Percentiles rank a stretch among this genome's conserved stretches.
phyloP scores from a whole-genome alignment of 257 asterid genomes.

The Nicotiana obtusifolia region DNA sequence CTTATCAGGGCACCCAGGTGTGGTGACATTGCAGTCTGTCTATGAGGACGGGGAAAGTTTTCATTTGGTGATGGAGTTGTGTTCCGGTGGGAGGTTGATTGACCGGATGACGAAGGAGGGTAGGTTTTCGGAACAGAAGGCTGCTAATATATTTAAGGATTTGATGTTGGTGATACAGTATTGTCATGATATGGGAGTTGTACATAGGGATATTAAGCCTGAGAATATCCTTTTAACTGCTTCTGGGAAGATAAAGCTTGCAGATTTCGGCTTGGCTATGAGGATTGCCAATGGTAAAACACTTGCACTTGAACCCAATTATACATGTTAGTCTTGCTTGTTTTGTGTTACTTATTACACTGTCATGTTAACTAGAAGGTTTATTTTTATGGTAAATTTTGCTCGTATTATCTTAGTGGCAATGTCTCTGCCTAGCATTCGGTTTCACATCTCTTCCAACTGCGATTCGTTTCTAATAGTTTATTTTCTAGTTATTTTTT shows the following conservation, averaged over 20 bases:
- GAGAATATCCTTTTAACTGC: conserved; percentile 42
- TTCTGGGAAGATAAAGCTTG: conserved; percentile 43
- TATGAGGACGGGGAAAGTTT: conserved; percentile 37
- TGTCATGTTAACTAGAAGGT: background rate
- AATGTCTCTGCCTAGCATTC: background rate
- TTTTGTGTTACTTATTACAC: background rate
- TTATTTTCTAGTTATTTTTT: background rate
- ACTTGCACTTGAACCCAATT: background rate
- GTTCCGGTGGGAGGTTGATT: conserved; percentile 47
- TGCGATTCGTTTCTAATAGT: background rate
- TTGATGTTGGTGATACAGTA: conserved; percentile 43
- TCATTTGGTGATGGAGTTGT: conserved; percentile 49
- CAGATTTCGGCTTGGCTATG: conserved; percentile 53
- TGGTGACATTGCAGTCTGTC: conserved; percentile 36
- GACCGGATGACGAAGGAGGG: conserved; percentile 38
- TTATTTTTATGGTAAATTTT: background rate
- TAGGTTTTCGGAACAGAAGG: conserved; percentile 30
- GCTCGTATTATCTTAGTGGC: background rate
- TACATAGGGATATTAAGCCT: conserved; percentile 46
- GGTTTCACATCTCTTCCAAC: background rate
- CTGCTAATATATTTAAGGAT: conserved; percentile 42
- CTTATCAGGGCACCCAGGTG: conserved; percentile 40
- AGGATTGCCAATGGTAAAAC: conserved; percentile 39
- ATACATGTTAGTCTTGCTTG: background rate
- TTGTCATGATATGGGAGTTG: conserved; percentile 52